Percentiles rank a stretch among this genome's conserved stretches.
Evolutionary conservation across 345 rosid genomes (phyloP).

Genomic region (Corymbia maculata): DNA sequence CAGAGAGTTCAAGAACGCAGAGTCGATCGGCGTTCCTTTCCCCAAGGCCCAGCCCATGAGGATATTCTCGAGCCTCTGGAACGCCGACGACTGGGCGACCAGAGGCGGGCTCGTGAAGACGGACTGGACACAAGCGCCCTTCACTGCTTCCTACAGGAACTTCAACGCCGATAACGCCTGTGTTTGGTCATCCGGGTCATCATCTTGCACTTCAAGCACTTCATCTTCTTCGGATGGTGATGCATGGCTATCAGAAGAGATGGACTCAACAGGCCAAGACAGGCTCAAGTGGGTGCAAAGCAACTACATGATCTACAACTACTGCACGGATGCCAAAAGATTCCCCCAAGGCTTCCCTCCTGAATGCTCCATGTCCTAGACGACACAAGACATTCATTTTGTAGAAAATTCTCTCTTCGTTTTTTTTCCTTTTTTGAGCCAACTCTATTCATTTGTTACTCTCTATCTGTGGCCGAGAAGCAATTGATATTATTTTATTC

Average conservation of each 20-base stretch:
- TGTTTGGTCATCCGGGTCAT: conserved; percentile 23
- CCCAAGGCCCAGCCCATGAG: conserved; percentile 48
- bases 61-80: conserved; percentile 53
- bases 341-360: conserved; percentile 49
- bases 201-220: conserved; percentile 11
- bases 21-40: conserved; percentile 31
- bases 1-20: conserved; percentile 56
- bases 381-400: background rate
- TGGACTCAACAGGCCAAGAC: conserved; percentile 19
- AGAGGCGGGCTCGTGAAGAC: conserved; percentile 54
- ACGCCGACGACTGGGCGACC: conserved; percentile 59
- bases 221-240: background rate
- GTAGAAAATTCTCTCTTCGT: background rate
- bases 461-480: background rate
- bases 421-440: too few relatives aligned
- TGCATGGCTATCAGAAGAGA: conserved; percentile 29
- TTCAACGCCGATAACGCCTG: conserved; percentile 33
- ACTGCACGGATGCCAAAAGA: conserved; percentile 38
- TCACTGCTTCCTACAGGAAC: conserved; percentile 46
- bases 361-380: conserved; percentile 22
- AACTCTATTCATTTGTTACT: background rate
- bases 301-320: conserved; percentile 52
- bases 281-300: conserved; percentile 42
- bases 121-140: conserved; percentile 54
- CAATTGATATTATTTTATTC: background rate